A percentile compares a stretch with the other conserved stretches of the same genome.
Conservation (phyloP, 139 green algal genomes). For the Limnomonas spitsbergensis region DNA sequence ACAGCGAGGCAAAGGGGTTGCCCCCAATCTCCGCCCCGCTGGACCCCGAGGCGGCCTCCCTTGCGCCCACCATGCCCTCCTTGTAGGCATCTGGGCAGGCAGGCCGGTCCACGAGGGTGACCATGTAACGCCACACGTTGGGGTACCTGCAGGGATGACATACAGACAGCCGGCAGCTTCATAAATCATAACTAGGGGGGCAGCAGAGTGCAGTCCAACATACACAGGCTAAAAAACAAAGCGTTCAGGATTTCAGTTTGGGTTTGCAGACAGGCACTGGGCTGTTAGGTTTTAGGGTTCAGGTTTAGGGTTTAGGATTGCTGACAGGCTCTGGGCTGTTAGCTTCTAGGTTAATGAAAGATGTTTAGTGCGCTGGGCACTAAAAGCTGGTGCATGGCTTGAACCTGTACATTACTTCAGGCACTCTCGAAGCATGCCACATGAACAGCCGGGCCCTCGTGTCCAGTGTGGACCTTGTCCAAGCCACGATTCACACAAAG, state of each 20-base stretch:
- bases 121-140: slow-evolving; percentile 41
- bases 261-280: neutral
- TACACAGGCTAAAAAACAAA: neutral
- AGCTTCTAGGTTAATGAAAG: neutral
- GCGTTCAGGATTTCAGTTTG: slow-evolving; percentile 3
- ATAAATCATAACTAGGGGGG: neutral
- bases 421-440: neutral
- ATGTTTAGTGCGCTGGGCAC: neutral
- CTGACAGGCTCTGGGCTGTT: neutral
- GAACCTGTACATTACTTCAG: slow-evolving; percentile 4
- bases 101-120: slow-evolving; percentile 11
- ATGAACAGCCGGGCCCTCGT: neutral
- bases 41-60: neutral
- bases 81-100: slow-evolving; percentile 40
- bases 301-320: neutral
- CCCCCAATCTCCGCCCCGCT: neutral
- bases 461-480: too few species aligned
- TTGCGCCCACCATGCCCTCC: slow-evolving; percentile 25
- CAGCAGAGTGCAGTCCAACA: too few species aligned
- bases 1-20: neutral
- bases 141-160: slow-evolving; percentile 6
- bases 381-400: neutral
- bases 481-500: too few species aligned
- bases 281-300: neutral
- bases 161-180: neutral